Evolutionary conservation across 2,329 filamentous ascomycete genomes (phyloP), one percentile per base, ranked within the genome.

Genomic region (Diaporthe batatas): DNA sequence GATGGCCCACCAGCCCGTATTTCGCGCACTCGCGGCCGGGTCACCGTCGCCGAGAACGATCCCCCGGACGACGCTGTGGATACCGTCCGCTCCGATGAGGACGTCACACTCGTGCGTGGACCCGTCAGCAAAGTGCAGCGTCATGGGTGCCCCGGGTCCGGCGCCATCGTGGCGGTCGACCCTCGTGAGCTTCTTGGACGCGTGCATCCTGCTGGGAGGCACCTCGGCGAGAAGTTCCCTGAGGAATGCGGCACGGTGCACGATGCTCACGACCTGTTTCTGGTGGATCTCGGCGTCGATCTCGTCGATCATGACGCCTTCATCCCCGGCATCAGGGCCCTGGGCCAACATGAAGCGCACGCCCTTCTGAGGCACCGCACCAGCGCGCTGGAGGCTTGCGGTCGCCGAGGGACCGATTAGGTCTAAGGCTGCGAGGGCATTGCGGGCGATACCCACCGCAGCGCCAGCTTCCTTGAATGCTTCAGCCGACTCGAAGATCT

Each of bases 21-120:
- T 79, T 6, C 73, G 59, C 0, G 76, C 77, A 1, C 23, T 23
- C 0, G 73, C 77, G 2, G 77, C 77, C 3, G 75, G 72, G 29
- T 79, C 78, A 32, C 75, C 73, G 21, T 76, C 72, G 18, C 78
- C 78, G 3, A 81, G 76, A 29, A 83, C 78, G 12, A 82, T 69
- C 70, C 82, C 79, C 10, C 83, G 78, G 1, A 83, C 80, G 34
- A 76, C 78, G 36, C 82, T 83, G 42, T 81, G 80, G 6, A 84
- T 81, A 14, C 83, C 82, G 65, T 84, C 83, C 11, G 81, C 81
- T 0, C 81, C 82, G 55, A 84, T 76, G 21, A 84, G 78, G n/a
- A 83, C 74, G 70, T 84, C 81, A 23, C 81, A 79, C 11, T 77
- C 75, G 49, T 77, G 75, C 3, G 72, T 76, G 12, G 70, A 76